Conservation (phyloP, 495 filamentous ascomycete genomes). For the Penicillium herquei region DNA sequence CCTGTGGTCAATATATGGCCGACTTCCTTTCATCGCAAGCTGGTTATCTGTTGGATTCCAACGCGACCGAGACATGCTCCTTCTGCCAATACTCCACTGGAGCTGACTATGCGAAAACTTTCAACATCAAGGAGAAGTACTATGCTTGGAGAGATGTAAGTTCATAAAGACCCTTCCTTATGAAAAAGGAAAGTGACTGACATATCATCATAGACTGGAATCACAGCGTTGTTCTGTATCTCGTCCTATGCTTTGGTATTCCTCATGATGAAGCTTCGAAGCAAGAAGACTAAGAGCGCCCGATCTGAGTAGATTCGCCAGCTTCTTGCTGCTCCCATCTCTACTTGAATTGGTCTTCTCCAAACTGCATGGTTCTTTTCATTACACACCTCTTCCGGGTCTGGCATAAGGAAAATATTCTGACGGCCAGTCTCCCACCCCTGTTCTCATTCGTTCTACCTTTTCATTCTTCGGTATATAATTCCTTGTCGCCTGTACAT, state of each 20-base stretch:
- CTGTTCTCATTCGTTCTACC: no score
- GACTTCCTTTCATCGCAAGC: slow-evolving; percentile 48
- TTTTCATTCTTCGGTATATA: no score
- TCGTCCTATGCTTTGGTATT: slow-evolving; percentile 38
- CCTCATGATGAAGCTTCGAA: slow-evolving; percentile 45
- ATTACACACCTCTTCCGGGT: no score
- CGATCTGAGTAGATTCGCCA: slow-evolving; percentile 19
- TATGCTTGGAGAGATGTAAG: slow-evolving; percentile 47
- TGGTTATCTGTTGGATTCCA: slow-evolving; percentile 59
- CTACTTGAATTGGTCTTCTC: no score
- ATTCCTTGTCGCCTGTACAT: no score
- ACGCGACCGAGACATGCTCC: slow-evolving; percentile 52
- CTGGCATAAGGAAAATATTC: no score
- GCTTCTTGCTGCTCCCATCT: neutral
- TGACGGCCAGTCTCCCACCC: no score
- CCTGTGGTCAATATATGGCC: slow-evolving; percentile 66
- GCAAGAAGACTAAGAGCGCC: slow-evolving; percentile 44
- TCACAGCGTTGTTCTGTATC: slow-evolving; percentile 44
- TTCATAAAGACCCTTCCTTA: neutral
- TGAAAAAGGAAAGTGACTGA: slow-evolving; percentile 10
- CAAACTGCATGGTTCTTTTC: no score
- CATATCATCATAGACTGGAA: slow-evolving; percentile 28
- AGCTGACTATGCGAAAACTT: slow-evolving; percentile 40
- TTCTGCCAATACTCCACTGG: slow-evolving; percentile 57
- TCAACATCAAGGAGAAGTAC: slow-evolving; percentile 38